phyloP scores from a whole-genome alignment of 2,329 filamentous ascomycete genomes.

The Zasmidium angulare region DNA sequence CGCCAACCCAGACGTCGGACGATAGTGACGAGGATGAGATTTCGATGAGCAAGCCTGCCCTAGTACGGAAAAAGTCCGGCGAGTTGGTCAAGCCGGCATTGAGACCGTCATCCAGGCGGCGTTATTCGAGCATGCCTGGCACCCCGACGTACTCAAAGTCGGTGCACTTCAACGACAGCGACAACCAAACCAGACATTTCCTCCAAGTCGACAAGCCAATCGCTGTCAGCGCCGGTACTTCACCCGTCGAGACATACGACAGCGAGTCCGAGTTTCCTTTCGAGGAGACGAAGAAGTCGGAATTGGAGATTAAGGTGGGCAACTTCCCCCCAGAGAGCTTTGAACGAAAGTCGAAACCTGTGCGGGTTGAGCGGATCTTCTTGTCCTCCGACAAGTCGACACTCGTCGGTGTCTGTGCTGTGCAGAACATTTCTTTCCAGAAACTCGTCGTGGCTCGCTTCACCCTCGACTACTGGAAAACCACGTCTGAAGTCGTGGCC shows the following conservation, averaged over 20 bases:
- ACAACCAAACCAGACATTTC: constrained; percentile 96
- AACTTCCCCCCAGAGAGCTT: constrained; percentile 76
- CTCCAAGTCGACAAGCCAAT: constrained; percentile 89
- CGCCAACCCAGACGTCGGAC: constrained; percentile 44
- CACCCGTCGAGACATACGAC: constrained; percentile 84
- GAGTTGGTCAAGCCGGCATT: constrained; percentile 93
- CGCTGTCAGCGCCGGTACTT: constrained; percentile 93
- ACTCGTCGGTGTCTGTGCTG: constrained; percentile 77
- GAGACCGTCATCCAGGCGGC: constrained; percentile 71
- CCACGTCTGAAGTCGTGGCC: constrained; percentile 88
- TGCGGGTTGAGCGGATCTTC: constrained; percentile 83
- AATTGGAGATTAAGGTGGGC: constrained; percentile 83
- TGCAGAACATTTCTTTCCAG: constrained; percentile 85
- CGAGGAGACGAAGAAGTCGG: constrained; percentile 57
- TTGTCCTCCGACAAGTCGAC: constrained; percentile 85
- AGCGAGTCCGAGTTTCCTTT: constrained; percentile 91
- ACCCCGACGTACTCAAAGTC: constrained; percentile 94
- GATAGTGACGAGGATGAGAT: constrained; percentile 55
- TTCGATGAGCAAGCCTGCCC: constrained; percentile 66
- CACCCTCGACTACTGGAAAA: constrained; percentile 98
- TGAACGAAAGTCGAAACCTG: constrained; percentile 63
- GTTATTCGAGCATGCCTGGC: constrained; percentile 95
- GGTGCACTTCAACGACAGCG: constrained; percentile 96
- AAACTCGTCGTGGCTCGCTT: constrained; percentile 91
- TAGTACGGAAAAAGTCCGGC: constrained; percentile 97